These are phyloP conservation scores for Neurospora sp. DNA, from an alignment of 2,329 filamentous ascomycete species.

Conservation along the genomic window DNA sequence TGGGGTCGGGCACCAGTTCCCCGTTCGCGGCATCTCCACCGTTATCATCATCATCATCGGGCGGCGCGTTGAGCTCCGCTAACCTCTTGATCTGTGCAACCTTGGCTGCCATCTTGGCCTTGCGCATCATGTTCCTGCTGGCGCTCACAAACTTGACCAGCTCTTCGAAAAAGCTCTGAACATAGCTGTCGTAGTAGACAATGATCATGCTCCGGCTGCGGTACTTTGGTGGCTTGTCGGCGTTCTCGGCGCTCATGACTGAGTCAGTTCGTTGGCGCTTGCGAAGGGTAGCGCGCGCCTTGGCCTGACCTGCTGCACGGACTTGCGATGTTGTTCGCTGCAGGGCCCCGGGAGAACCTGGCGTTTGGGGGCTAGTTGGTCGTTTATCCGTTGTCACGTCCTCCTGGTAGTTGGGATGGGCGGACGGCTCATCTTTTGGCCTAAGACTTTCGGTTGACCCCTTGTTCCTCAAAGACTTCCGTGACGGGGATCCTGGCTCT, in stretches of 20 bases:
- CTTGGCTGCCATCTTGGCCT: constrained; percentile 74
- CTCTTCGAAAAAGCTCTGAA: constrained; percentile 73
- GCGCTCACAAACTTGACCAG: constrained; percentile 73
- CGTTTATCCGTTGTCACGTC: background rate
- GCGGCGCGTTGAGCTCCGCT: constrained; percentile 48
- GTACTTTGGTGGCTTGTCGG: constrained; percentile 38
- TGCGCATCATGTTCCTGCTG: constrained; percentile 74
- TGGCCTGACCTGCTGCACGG: constrained; percentile 33
- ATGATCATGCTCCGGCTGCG: constrained; percentile 67
- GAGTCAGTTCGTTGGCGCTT: constrained; percentile 43
- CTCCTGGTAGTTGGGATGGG: constrained; percentile 10
- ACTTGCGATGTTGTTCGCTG: constrained; percentile 34
- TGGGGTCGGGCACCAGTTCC: background rate
- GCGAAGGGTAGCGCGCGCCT: constrained; percentile 36
- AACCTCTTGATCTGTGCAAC: constrained; percentile 55
- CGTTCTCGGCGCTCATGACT: constrained; percentile 37
- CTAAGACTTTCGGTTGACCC: constrained; percentile 45
- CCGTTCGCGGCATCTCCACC: constrained; percentile 1
- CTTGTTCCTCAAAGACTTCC: constrained; percentile 36
- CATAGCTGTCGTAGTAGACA: constrained; percentile 85
- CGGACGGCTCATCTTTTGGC: constrained; percentile 34
- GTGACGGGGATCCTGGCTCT: constrained; percentile 9
- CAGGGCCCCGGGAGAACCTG: constrained; percentile 25
- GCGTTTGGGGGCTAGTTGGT: constrained; percentile 24
- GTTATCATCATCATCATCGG: constrained; percentile 29